Evolutionary conservation across 2,329 filamentous ascomycete species (phyloP), one percentile per base, ranked within the genome.

Genomic region (Diplocarpon rosae): DNA sequence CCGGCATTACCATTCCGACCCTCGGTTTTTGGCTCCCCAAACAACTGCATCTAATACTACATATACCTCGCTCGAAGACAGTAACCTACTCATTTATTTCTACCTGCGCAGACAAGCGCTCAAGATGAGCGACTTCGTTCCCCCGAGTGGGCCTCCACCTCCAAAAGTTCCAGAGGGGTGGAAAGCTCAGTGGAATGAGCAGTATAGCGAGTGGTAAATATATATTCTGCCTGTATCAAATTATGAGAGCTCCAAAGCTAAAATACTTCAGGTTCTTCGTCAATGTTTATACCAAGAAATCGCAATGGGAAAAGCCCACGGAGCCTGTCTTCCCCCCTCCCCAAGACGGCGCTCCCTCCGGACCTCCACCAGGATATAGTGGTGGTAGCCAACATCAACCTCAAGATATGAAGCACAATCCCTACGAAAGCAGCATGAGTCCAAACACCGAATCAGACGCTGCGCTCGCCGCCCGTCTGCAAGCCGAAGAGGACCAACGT

Each of bases 281-380:
- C 49, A 92, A 95, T 68, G 76, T 84, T 49, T 76, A 80, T 64
- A 95, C 88, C 52, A 92, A 92, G 59, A 74, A 83, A 61, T 94
- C 89, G 5, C 84, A 90, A 72, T 95, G 89, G 89, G 84, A 94
- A 4, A 82, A 78, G 55, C 88, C 88, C 14, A 85, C 79, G 31
- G 72, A 72, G 42, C 80, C 84, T 35, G 78, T 78, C 42, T 74
- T 76, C 52, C 70, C 74, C 13, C 76, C 77, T 39, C 75, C 76
- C 38, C 71, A 74, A 43, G 57, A 62, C 38, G 60, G 64, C 31
- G 55, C 63, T 36, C 61, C 69, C 1, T 67, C 80, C 11, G 83
- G 78, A 31, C 72, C 81, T 3, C 85, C 85, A 11, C 83, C 84
- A 0, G 72, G 73, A 51, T 88, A 63, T 17, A 16, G 40, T 5